These are phyloP conservation scores for Pleurotus tuber-regium DNA, from an alignment of 768 basidiomycete species.

Conservation along the genomic window DNA sequence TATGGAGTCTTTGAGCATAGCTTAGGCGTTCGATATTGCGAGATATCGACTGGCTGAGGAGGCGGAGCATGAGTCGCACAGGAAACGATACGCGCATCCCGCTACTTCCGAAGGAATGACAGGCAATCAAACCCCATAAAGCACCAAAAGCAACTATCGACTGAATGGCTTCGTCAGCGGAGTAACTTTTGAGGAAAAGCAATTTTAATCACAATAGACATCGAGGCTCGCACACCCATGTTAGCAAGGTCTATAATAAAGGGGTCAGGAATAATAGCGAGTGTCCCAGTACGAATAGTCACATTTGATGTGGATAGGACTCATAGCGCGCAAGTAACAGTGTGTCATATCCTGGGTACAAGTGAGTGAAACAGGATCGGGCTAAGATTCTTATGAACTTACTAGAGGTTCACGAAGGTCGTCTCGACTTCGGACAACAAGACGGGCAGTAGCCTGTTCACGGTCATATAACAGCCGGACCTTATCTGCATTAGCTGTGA, in stretches of 20 bases:
- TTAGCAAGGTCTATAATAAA: conserved; percentile 58
- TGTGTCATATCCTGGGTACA: conserved; percentile 71
- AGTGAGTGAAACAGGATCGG: neutral
- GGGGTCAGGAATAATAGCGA: conserved; percentile 9
- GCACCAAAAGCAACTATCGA: conserved; percentile 78
- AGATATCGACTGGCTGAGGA: conserved; percentile 77
- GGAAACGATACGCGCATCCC: conserved; percentile 89
- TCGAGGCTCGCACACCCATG: conserved; percentile 81
- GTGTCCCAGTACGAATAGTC: conserved; percentile 16
- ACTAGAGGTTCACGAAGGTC: conserved; percentile 71
- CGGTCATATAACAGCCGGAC: conserved; percentile 77
- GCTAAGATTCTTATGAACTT: conserved; percentile 17
- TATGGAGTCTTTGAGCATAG: conserved; percentile 73
- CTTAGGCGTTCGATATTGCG: conserved; percentile 77
- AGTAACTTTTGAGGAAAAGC: too few species aligned
- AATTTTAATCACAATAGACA: conserved; percentile 67
- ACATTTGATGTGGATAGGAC: conserved; percentile 83
- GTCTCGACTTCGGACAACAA: conserved; percentile 58
- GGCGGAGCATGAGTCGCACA: conserved; percentile 76
- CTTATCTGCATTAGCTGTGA: conserved; percentile 46
- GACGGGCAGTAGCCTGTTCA: conserved; percentile 65
- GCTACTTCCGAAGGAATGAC: conserved; percentile 70
- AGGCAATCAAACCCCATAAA: conserved; percentile 79
- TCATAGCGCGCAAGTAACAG: conserved; percentile 83
- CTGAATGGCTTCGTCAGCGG: too few species aligned